Conservation (phyloP, 139 green algal genomes). For the Chlamydomonas incerta region DNA sequence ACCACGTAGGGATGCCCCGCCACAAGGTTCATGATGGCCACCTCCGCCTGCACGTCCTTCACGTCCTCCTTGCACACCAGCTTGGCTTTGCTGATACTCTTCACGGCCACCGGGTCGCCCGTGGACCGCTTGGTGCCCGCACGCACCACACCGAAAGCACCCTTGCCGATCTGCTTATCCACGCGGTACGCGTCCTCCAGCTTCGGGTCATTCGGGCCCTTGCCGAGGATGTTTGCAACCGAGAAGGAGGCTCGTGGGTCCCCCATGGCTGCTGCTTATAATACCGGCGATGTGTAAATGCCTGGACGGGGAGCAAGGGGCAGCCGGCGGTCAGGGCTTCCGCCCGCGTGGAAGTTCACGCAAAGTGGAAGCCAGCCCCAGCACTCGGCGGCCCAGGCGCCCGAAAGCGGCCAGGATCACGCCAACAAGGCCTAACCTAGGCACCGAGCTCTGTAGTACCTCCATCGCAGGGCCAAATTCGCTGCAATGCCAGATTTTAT, state of each 20-base stretch:
- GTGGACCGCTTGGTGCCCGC: conserved; percentile 50
- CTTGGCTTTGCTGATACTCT: conserved; percentile 90
- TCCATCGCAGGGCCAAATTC: too few species aligned
- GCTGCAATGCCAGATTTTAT: too few species aligned
- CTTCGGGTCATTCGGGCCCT: conserved; percentile 45
- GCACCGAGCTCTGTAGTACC: too few species aligned
- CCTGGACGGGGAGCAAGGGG: too few species aligned
- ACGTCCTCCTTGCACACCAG: conserved; percentile 85
- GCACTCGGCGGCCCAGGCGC: too few species aligned
- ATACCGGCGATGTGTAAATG: too few species aligned
- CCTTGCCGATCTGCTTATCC: conserved; percentile 71
- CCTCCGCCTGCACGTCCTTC: conserved; percentile 88
- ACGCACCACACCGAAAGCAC: conserved; percentile 69
- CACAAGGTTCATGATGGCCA: conserved; percentile 83
- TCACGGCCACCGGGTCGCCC: conserved; percentile 74
- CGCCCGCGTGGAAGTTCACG: too few species aligned
- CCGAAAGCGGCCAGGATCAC: too few species aligned
- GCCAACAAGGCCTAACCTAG: too few species aligned
- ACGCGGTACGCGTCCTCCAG: conserved; percentile 59
- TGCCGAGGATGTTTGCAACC: conserved; percentile 40
- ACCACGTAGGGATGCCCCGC: conserved; percentile 83
- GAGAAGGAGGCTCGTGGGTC: conserved; percentile 21
- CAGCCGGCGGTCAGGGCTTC: too few species aligned
- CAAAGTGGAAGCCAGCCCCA: too few species aligned
- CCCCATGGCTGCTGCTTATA: background rate